phyloP scores from a whole-genome alignment of 164 flowering plant species.

The Dillenia turbinata region DNA sequence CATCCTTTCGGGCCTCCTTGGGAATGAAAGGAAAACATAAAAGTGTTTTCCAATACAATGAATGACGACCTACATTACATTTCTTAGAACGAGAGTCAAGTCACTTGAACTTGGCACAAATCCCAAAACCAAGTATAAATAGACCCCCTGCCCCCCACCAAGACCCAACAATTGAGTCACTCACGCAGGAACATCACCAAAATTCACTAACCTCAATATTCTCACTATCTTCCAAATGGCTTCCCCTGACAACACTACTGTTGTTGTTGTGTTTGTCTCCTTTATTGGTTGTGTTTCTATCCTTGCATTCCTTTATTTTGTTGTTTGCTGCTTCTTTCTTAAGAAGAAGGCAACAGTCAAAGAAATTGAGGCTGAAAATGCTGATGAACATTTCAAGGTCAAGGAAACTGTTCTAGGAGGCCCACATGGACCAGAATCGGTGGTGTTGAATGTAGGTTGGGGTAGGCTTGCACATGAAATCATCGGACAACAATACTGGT shows the following conservation, averaged over 20 bases:
- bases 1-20: no score
- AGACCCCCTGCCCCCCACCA: conserved; percentile 17
- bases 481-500: no score
- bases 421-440: conserved; percentile 18
- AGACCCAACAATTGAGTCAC: conserved; percentile 25
- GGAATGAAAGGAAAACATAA: no score
- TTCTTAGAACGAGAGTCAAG: conserved; percentile 41
- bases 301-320: conserved; percentile 25
- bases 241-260: conserved; percentile 16
- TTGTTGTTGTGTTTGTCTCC: conserved; percentile 37
- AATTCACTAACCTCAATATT: background rate
- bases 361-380: conserved; percentile 11
- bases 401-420: conserved; percentile 16
- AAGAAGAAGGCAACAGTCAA: conserved; percentile 25
- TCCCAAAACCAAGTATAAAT: background rate
- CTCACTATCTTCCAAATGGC: background rate
- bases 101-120: conserved; percentile 13
- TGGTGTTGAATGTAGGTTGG: conserved; percentile 12
- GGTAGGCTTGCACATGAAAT: no score
- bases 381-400: conserved; percentile 18
- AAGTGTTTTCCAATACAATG: no score
- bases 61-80: no score
- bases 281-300: conserved; percentile 31
- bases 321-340: conserved; percentile 28
- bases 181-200: conserved; percentile 19